Evolutionary conservation across 441 rosid genomes (phyloP).

Genomic region (Brassica balearica): DNA sequence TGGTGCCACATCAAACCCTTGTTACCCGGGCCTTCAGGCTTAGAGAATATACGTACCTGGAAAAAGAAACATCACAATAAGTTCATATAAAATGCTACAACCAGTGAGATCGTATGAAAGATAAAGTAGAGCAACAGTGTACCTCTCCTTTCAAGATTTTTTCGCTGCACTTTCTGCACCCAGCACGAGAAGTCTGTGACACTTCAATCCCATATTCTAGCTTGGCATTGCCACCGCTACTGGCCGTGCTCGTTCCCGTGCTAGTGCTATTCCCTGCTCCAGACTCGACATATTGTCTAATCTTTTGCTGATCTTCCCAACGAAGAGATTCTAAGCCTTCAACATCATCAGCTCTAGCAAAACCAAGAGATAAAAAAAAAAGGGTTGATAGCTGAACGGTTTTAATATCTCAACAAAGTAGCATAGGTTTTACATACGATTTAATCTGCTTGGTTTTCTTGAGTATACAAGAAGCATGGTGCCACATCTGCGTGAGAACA

Average conservation of each 20-base stretch:
- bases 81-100: constrained; percentile 10
- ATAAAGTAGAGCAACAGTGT: constrained; percentile 36
- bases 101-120: constrained; percentile 22
- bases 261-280: constrained; percentile 42
- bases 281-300: constrained; percentile 70
- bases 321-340: constrained; percentile 91
- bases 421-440: constrained; percentile 56
- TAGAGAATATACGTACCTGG: constrained; percentile 82
- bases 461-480: constrained; percentile 79
- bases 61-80: constrained; percentile 13
- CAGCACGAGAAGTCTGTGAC: constrained; percentile 84
- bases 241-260: constrained; percentile 32
- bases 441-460: constrained; percentile 84
- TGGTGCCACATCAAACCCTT: constrained; percentile 88
- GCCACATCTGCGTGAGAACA: constrained; percentile 75
- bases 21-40: constrained; percentile 76
- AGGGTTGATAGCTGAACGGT: constrained; percentile 8
- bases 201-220: constrained; percentile 72
- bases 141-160: constrained; percentile 97
- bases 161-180: constrained; percentile 71
- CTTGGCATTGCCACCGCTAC: constrained; percentile 32
- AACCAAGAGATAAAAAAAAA: constrained; percentile 14
- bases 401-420: constrained; percentile 9
- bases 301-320: constrained; percentile 95
- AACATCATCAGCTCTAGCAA: constrained; percentile 78